These are phyloP conservation scores for Pseudogymnoascus destructans DNA, from an alignment of 2,329 filamentous ascomycete genomes.

Conservation along the genomic window DNA sequence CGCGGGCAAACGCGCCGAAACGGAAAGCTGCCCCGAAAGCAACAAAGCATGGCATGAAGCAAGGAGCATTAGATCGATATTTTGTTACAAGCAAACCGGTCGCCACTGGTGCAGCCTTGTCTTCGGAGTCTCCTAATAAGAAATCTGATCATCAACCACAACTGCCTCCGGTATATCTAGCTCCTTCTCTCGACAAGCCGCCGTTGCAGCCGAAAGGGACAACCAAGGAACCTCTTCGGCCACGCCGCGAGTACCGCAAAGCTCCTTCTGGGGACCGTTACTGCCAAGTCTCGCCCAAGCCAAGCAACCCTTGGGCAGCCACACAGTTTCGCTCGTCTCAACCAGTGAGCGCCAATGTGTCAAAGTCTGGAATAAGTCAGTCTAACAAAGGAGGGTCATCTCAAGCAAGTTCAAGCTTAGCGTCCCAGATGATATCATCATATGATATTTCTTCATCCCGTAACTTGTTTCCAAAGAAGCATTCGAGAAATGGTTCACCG, in stretches of 20 bases:
- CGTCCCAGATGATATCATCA: neutral
- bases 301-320: neutral
- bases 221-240: neutral
- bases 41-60: conserved; percentile 20
- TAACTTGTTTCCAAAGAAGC: conserved; percentile 2
- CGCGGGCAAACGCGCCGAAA: conserved; percentile 16
- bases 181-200: conserved; percentile 15
- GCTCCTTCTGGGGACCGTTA: neutral
- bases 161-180: conserved; percentile 10
- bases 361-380: neutral
- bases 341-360: neutral
- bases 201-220: neutral
- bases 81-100: conserved; percentile 23
- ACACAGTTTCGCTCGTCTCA: neutral
- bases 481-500: neutral
- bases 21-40: conserved; percentile 21
- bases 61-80: conserved; percentile 26
- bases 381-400: neutral
- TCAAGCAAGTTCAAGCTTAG: neutral
- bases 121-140: conserved; percentile 9
- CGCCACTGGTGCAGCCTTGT: neutral
- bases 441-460: neutral
- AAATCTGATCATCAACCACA: conserved; percentile 12
- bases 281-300: neutral
- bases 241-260: neutral